Conservation (phyloP, 2,329 filamentous ascomycete species). For the Botrytis fragariae region DNA sequence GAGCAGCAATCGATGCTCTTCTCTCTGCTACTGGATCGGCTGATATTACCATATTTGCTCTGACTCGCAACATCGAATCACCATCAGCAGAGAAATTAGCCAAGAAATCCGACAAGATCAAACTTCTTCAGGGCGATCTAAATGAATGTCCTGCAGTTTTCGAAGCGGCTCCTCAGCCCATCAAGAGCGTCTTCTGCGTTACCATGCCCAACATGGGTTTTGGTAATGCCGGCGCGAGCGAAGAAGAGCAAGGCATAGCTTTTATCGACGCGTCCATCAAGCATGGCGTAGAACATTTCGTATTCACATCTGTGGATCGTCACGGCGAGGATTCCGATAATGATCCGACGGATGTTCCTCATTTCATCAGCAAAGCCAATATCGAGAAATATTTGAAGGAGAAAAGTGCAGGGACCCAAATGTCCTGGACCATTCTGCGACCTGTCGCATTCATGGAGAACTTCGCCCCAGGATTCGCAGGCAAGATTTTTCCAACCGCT, state of each 20-base stretch:
- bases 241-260: conserved; percentile 50
- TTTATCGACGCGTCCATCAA: conserved; percentile 51
- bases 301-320: conserved; percentile 58
- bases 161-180: conserved; percentile 36
- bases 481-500: conserved; percentile 35
- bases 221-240: conserved; percentile 31
- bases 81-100: conserved; percentile 48
- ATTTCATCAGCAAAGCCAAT: conserved; percentile 54
- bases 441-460: conserved; percentile 57
- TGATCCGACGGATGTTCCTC: conserved; percentile 49
- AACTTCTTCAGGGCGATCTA: conserved; percentile 56
- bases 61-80: conserved; percentile 54
- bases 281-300: conserved; percentile 51
- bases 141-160: conserved; percentile 52
- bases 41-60: conserved; percentile 52
- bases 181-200: conserved; percentile 63
- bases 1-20: conserved; percentile 45
- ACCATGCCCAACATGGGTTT: conserved; percentile 32
- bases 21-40: conserved; percentile 33
- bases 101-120: conserved; percentile 46
- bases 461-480: conserved; percentile 29
- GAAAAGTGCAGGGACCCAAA: conserved; percentile 41
- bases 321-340: conserved; percentile 47
- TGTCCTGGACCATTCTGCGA: conserved; percentile 56
- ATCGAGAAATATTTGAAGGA: conserved; percentile 55